Percentiles rank a stretch among this genome's conserved stretches.
Conservation (phyloP, 257 asterid species). For the Solanum ossicruentum region DNA sequence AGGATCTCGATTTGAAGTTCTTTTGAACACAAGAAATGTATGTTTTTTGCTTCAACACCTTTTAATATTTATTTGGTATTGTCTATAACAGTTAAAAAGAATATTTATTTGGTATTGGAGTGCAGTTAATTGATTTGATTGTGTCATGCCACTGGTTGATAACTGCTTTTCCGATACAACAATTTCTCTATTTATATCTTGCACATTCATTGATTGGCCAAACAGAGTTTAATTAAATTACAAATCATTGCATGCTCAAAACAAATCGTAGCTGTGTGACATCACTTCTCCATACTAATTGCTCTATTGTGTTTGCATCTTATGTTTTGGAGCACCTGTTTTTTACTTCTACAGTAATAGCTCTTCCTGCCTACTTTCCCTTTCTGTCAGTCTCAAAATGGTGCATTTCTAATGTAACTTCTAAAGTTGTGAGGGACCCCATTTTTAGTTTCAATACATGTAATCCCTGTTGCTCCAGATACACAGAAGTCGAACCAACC, state of each 20-base stretch:
- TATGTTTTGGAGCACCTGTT: background rate
- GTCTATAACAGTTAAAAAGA: background rate
- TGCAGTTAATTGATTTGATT: background rate
- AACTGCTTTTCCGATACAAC: background rate
- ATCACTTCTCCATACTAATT: background rate
- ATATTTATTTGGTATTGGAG: background rate
- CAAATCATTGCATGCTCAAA: background rate
- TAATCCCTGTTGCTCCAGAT: background rate
- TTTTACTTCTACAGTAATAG: background rate
- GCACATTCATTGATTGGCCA: background rate
- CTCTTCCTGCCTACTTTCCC: background rate
- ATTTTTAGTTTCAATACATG: background rate
- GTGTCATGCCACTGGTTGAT: background rate
- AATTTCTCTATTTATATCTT: background rate
- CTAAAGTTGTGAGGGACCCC: background rate
- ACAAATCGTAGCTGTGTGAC: background rate
- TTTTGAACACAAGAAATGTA: slow-evolving; percentile 84
- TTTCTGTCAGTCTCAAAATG: background rate
- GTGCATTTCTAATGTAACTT: background rate
- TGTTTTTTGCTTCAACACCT: background rate
- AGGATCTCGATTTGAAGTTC: slow-evolving; percentile 84
- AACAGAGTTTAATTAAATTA: background rate
- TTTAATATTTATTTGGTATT: background rate
- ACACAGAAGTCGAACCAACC: too few species aligned
- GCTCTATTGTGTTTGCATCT: background rate